These are phyloP conservation scores for Eremochloa ophiuroides DNA, from an alignment of 176 grass and related monocot species.

Conservation along the genomic window DNA sequence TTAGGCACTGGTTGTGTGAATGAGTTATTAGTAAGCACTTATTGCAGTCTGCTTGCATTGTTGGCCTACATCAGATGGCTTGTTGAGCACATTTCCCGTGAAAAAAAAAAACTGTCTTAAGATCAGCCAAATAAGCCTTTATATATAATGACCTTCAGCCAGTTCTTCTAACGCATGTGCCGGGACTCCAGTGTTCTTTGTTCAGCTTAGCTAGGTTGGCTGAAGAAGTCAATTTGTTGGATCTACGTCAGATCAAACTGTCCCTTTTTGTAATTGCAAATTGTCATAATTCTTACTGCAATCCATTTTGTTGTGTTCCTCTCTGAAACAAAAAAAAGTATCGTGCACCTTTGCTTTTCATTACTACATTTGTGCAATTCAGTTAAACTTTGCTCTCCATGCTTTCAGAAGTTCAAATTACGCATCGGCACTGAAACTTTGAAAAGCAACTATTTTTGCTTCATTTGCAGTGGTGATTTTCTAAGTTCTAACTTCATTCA, in stretches of 20 bases:
- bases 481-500: no score
- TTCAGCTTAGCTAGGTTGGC: not conserved
- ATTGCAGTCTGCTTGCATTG: not conserved
- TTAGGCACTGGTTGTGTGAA: not conserved
- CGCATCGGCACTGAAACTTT: no score
- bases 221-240: not conserved
- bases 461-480: no score
- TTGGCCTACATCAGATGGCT: not conserved
- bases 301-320: not conserved
- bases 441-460: no score
- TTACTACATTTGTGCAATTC: not conserved
- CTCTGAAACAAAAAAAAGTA: not conserved
- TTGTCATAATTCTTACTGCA: not conserved
- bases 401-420: no score
- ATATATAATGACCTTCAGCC: no score
- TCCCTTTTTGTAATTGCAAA: not conserved
- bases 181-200: not conserved
- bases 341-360: not conserved
- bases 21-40: not conserved
- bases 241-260: not conserved
- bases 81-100: no score
- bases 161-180: not conserved
- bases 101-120: no score
- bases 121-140: no score
- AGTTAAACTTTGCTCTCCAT: not conserved